Base-by-base conservation (phyloP, 306 rosid species). In the Gleditsia sinensis region DNA sequence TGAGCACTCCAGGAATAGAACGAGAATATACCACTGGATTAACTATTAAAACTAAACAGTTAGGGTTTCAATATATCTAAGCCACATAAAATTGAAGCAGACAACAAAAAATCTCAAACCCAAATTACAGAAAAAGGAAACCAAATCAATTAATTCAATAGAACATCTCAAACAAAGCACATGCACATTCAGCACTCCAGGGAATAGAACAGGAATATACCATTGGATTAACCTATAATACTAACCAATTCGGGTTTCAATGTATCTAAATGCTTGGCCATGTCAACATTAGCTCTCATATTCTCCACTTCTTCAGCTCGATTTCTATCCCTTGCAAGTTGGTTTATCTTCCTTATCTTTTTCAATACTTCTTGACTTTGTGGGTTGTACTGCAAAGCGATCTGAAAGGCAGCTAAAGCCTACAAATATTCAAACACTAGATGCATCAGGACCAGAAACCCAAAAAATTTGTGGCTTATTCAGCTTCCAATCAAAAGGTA, bases 231-330 rank as follows among this genome's bases (percentile, higher is more conserved):
- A 40, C 34, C 23, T 23, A 21, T 6, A 64, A 58, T 57, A 83
- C 84, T 87, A 76, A 95, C 99, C 98, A 95, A 57, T 86, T 95
- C 98, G 13, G 85, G 78, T 82, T 90, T 95, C 85, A 95, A 75
- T 28, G 82, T 55, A 19, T 92, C 91, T 81, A 95, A 85, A 69
- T 92, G 86, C 76, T 85, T 95, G 56, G 83, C 91, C 88, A 95
- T 80, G 74, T 95, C 92, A 78, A 95, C 80, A 82, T 95, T 92
- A 62, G 93, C 83, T 86, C 96, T 90, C 93, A 82, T 83, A 71
- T 80, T 87, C 87, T 92, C 90, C 83, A 92, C 87, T 86, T 90
- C 98, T 74, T 86, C 86, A 49, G 85, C 96, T 76, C 91, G 96
- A 76, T 86, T 83, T 81, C 84, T 88, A 82, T 92, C 96, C 74